Conservation (phyloP, 2,329 filamentous ascomycete species). For the Kalmusia sp. region DNA sequence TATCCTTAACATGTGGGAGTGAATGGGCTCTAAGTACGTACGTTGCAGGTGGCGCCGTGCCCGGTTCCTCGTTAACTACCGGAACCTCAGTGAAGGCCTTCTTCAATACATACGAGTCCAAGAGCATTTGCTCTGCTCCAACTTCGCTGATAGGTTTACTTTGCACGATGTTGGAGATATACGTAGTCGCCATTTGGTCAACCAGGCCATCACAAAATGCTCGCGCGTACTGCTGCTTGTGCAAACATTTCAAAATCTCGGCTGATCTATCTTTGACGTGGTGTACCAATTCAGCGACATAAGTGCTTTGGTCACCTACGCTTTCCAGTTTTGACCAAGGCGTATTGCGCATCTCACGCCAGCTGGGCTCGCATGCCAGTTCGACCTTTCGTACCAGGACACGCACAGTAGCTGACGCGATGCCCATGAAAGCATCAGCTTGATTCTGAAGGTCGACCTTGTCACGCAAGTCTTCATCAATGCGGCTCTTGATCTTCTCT, state of each 20-base stretch:
- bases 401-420: conserved; percentile 86
- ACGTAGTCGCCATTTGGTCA: conserved; percentile 80
- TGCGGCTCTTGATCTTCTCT: conserved; percentile 89
- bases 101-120: conserved; percentile 91
- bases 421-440: conserved; percentile 92
- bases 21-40: conserved; percentile 29
- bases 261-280: conserved; percentile 74
- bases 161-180: conserved; percentile 83
- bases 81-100: conserved; percentile 78
- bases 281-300: conserved; percentile 81
- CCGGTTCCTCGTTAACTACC: conserved; percentile 63
- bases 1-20: not conserved
- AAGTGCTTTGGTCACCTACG: conserved; percentile 92
- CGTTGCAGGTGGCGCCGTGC: conserved; percentile 63
- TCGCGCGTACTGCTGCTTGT: conserved; percentile 91
- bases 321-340: conserved; percentile 94
- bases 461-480: conserved; percentile 77
- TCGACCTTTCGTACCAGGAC: conserved; percentile 86
- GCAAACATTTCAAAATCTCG: conserved; percentile 78
- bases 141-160: conserved; percentile 92
- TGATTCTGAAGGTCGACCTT: conserved; percentile 89
- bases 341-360: conserved; percentile 97
- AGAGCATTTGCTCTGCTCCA: conserved; percentile 95
- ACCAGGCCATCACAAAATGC: conserved; percentile 97
- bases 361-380: conserved; percentile 80